Conservation (phyloP, 164 flowering plant genomes). For the Nymphaea thermarum region DNA sequence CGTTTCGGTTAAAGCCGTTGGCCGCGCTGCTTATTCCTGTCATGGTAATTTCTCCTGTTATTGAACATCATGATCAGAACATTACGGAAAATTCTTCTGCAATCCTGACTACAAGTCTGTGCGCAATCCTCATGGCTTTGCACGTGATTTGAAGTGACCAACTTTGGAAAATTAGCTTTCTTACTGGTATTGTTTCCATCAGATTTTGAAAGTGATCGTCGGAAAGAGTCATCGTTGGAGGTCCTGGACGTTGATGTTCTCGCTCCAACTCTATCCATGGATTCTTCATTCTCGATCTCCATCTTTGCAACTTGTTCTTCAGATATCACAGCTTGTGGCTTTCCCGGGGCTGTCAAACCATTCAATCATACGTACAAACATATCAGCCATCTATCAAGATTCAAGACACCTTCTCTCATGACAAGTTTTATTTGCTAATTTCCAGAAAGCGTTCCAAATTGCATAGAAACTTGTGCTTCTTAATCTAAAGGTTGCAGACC, state of each 20-base stretch:
- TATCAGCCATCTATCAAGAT: not conserved
- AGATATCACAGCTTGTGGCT: slow-evolving; percentile 26
- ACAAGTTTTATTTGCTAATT: too few relatives aligned
- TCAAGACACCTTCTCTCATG: not conserved
- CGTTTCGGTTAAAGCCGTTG: slow-evolving; percentile 25
- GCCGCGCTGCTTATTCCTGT: slow-evolving; percentile 38
- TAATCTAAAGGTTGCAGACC: too few relatives aligned
- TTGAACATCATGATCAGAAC: not conserved
- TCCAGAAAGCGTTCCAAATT: too few relatives aligned
- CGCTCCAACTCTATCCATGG: slow-evolving; percentile 13
- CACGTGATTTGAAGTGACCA: too few relatives aligned
- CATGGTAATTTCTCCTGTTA: slow-evolving; percentile 53
- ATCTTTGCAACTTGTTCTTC: slow-evolving; percentile 18
- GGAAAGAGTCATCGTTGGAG: not conserved
- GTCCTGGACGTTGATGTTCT: slow-evolving; percentile 15
- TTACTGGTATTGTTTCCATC: slow-evolving; percentile 62
- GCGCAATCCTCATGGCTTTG: too few relatives aligned
- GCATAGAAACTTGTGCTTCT: too few relatives aligned
- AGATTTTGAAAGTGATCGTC: slow-evolving; percentile 15
- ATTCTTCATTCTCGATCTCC: not conserved
- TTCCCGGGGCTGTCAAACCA: slow-evolving; percentile 18
- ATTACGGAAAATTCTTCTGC: too few relatives aligned
- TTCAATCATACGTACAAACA: not conserved
- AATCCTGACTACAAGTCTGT: too few relatives aligned
- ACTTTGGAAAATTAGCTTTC: not conserved